Evolutionary conservation across 768 basidiomycete species (phyloP).

Genomic region (Leccinum uliginosum): DNA sequence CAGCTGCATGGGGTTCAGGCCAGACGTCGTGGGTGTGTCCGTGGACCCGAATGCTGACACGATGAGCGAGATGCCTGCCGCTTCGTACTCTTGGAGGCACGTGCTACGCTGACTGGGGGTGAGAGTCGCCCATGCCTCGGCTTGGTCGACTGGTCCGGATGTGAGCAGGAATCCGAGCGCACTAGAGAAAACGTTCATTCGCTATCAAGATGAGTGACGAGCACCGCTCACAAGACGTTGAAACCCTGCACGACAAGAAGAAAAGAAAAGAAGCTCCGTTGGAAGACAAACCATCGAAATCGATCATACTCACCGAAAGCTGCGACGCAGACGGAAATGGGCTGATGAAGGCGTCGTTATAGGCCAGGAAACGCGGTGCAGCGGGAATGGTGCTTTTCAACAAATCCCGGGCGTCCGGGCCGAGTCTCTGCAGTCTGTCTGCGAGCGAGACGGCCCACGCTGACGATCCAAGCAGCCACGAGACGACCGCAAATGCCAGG

Average conservation of each 20-base stretch:
- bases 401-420: neutral
- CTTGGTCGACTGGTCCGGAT: neutral
- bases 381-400: neutral
- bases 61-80: conserved; percentile 51
- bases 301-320: neutral
- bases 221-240: conserved; percentile 25
- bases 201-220: neutral
- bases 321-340: neutral
- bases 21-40: conserved; percentile 30
- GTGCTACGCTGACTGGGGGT: conserved; percentile 33
- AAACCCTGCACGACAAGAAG: conserved; percentile 15
- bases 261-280: neutral
- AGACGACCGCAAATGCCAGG: neutral
- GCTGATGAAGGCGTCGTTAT: neutral
- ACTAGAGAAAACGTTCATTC: neutral
- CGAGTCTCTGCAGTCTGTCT: neutral
- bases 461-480: neutral
- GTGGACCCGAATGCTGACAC: conserved; percentile 48
- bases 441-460: neutral
- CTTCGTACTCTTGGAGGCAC: conserved; percentile 43
- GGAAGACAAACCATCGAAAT: neutral
- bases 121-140: conserved; percentile 32
- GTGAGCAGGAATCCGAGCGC: neutral
- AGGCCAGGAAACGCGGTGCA: neutral
- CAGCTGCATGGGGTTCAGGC: conserved; percentile 21